Conservation (phyloP, 169 alveolate genomes). For the Cryptosporidium tyzzeri region DNA sequence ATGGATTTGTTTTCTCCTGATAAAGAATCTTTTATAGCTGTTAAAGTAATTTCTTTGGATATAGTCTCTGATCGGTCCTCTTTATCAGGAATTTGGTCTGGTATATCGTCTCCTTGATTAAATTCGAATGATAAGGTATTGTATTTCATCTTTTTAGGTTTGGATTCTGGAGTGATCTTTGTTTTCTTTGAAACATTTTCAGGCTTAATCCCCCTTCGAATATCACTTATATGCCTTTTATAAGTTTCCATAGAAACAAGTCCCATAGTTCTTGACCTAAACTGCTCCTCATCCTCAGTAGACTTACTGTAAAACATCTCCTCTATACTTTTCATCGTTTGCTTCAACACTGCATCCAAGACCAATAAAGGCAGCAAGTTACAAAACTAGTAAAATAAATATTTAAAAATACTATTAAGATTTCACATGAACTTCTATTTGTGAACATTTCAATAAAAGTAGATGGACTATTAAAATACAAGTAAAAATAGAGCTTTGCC, state of each 20-base stretch:
- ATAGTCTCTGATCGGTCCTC: background rate
- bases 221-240: conserved; percentile 5
- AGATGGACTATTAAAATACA: background rate
- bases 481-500: conserved; percentile 9
- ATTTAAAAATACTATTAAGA: background rate
- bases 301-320: conserved; percentile 61
- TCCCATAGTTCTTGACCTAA: conserved; percentile 20
- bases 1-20: background rate
- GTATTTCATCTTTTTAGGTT: background rate
- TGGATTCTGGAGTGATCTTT: background rate
- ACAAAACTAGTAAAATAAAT: background rate
- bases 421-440: background rate
- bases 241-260: conserved; percentile 24
- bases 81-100: background rate
- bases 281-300: conserved; percentile 22
- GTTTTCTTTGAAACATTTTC: background rate
- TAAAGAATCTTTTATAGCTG: background rate
- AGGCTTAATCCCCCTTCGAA: background rate
- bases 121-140: conserved; percentile 33
- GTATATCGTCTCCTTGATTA: background rate
- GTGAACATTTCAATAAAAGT: background rate
- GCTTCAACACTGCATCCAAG: too few species aligned
- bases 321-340: conserved; percentile 11
- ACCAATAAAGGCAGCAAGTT: background rate
- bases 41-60: too few species aligned